Percentiles rank a stretch among this genome's conserved stretches.
Evolutionary conservation across 2,329 filamentous ascomycete genomes (phyloP).

Genomic region (Aschersonia sp.): DNA sequence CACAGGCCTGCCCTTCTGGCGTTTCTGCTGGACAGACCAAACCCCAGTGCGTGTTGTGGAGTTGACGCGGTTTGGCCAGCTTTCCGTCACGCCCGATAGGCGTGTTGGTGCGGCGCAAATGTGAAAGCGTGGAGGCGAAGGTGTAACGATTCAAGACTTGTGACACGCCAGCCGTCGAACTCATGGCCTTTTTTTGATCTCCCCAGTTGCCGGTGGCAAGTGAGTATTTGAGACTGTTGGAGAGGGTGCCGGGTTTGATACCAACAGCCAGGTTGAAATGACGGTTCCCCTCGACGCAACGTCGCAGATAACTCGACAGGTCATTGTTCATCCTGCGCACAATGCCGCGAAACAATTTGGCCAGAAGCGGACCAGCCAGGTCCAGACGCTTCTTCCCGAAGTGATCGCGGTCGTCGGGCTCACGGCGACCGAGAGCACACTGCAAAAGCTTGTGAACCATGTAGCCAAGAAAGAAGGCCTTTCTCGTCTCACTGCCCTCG

Average conservation of each 20-base stretch:
- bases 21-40: conserved; percentile 95
- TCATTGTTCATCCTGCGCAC: conserved; percentile 87
- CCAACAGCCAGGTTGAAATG: conserved; percentile 87
- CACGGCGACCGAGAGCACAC: conserved; percentile 80
- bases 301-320: conserved; percentile 78
- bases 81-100: conserved; percentile 97
- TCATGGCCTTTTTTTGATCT: conserved; percentile 96
- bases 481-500: conserved; percentile 87
- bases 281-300: conserved; percentile 76
- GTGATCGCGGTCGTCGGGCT: conserved; percentile 95
- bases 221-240: conserved; percentile 91
- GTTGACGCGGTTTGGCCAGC: conserved; percentile 90
- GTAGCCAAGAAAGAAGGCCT: conserved; percentile 96
- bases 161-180: conserved; percentile 89
- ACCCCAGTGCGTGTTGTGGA: conserved; percentile 98
- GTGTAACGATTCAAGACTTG: conserved; percentile 98
- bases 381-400: conserved; percentile 98
- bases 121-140: conserved; percentile 89
- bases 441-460: conserved; percentile 96
- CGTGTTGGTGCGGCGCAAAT: conserved; percentile 94
- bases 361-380: conserved; percentile 82
- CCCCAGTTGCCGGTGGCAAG: conserved; percentile 98
- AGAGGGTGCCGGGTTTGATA: conserved; percentile 81
- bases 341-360: conserved; percentile 88
- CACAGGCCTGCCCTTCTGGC: conserved; percentile 95